A percentile compares a stretch with the other conserved stretches of the same genome.
Evolutionary conservation across 768 basidiomycete genomes (phyloP).

Genomic region (Candolleomyces aberdarensis): DNA sequence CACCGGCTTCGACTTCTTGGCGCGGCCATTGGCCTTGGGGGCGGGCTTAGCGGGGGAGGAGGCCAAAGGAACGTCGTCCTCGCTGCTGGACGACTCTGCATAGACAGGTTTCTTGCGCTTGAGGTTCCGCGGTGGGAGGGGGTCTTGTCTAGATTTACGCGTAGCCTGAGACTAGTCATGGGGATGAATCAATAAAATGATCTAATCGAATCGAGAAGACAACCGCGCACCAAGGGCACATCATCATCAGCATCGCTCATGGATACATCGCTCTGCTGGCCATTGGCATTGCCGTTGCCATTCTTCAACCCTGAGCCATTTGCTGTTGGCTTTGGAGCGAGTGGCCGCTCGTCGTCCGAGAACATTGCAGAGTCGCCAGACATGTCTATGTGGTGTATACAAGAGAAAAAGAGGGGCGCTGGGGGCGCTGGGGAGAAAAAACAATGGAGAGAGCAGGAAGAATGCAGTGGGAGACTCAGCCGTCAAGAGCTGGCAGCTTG

Average conservation of each 20-base stretch:
- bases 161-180: conserved; percentile 49
- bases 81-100: conserved; percentile 61
- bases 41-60: conserved; percentile 61
- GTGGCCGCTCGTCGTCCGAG: conserved; percentile 59
- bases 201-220: conserved; percentile 2
- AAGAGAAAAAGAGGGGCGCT: conserved; percentile 19
- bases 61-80: conserved; percentile 70
- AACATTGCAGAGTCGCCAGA: conserved; percentile 48
- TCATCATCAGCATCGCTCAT: conserved; percentile 76
- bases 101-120: conserved; percentile 64
- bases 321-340: conserved; percentile 39
- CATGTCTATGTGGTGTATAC: conserved; percentile 31
- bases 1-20: conserved; percentile 21
- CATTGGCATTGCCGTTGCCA: conserved; percentile 38
- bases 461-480: conserved; percentile 24
- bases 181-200: conserved; percentile 17
- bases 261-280: conserved; percentile 9
- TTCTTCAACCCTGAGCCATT: conserved; percentile 41
- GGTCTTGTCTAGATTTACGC: conserved; percentile 38
- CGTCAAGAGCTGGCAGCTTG: conserved; percentile 12
- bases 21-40: conserved; percentile 37
- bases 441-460: conserved; percentile 14
- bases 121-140: conserved; percentile 32
- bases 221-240: conserved; percentile 59
- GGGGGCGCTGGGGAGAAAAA: conserved; percentile 7